These are phyloP conservation scores for Garcia nutans DNA, from an alignment of 345 rosid genomes.

Conservation along the genomic window DNA sequence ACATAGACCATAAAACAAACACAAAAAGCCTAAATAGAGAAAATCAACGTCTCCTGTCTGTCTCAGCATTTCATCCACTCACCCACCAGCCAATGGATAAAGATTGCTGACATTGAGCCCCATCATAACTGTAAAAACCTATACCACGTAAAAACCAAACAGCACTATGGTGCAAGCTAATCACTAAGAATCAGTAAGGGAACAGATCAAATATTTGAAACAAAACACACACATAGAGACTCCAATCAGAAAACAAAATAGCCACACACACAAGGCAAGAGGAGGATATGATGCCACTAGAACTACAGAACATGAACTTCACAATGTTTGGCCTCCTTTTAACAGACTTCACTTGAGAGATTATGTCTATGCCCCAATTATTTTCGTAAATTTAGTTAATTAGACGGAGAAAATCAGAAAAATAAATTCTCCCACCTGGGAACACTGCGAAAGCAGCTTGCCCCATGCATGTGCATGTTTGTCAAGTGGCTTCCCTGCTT, in stretches of 20 bases:
- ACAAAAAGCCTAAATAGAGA: not conserved
- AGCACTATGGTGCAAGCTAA: not conserved
- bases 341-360: not conserved
- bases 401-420: not conserved
- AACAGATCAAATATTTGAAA: not conserved
- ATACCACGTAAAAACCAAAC: not conserved
- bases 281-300: not conserved
- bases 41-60: not conserved
- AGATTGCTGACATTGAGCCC: not conserved
- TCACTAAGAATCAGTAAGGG: not conserved
- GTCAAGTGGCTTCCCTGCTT: conserved; percentile 30
- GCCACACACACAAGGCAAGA: not conserved
- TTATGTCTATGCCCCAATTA: not conserved
- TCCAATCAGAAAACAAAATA: not conserved
- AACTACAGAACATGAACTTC: not conserved
- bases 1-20: not conserved
- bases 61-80: not conserved
- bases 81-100: not conserved
- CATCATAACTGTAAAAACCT: not conserved
- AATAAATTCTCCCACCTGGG: conserved; percentile 52
- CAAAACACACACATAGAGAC: not conserved
- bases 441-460: conserved; percentile 80
- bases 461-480: conserved; percentile 81
- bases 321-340: not conserved
- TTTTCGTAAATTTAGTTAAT: not conserved